Base-by-base conservation (phyloP, 805 yeast species). In the Phaffomyces antillensis region DNA sequence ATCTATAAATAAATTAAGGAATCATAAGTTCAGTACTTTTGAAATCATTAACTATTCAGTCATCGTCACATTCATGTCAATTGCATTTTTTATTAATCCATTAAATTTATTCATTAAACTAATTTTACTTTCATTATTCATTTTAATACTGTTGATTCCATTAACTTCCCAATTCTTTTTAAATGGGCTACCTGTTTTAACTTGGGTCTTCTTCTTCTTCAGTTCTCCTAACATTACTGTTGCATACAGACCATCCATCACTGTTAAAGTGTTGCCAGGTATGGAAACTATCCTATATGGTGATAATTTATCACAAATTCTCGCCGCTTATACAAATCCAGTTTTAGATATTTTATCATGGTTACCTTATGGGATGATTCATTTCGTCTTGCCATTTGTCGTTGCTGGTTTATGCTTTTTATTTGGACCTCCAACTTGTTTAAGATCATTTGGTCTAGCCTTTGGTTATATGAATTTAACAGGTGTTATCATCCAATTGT, bases 311-410 rank as follows among this genome's bases (percentile, higher is more conserved):
- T 81, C 90, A 43, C 86, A 84, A 54, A 80, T 90, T 23, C 72
- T 89, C 56, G 93, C 96, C 1, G 77, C 90, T 7, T 71, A 80
- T 15, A 81, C 84, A 16, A 76, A 72, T 49, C 62, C 83, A 2
- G 54, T 79, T 7, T 67, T 86, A 44, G 98, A 90, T 60, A 70
- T 90, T n/a, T 55, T 87, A 41, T 96, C 97, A 5, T 90, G 96
- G 96, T 65, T 91, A 35, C 98, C 99, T 2, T 91, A 91, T 61
- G 99, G 99, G 2, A 61, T 93, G 13, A 71, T 86, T 46, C 99
- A 91, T 67, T 91, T 86, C 58, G 79, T 86, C n/a, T 76, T 87
- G 13, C 98, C 99, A 4, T 88, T 90, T 59, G 77, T 91, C 6
- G 86, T 86, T 36, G 91, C 97, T 0, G 77, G 71, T 2, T 60